Evolutionary conservation across 2,329 filamentous ascomycete species (phyloP), one percentile per base, ranked within the genome.

Genomic region (Aspergillus glaucus): DNA sequence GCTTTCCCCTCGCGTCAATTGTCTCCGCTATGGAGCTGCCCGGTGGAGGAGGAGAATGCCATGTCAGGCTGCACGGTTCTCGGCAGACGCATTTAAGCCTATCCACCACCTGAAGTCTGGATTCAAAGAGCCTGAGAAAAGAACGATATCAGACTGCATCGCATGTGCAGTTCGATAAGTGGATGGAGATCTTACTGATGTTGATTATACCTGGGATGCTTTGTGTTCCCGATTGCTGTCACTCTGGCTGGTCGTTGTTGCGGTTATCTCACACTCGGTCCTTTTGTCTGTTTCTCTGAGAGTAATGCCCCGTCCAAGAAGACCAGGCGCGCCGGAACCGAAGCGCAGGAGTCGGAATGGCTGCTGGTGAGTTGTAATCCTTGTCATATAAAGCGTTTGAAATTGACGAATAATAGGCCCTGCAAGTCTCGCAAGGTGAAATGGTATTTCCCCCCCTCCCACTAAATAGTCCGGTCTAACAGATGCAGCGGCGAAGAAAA

Each of bases 361-460:
- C 43, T 87, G 84, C 65, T 86, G 83, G 83, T 84, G 68, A 68
- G 73, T 58, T 21, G n/a, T 24, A 28, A 26, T 28, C 12, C n/a
- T 43, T 17, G 12, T 43, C 12, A 15, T 26, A n/a, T 26, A n/a
- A 8, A 8, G 15, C 10, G 8, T 4, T n/a, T n/a, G 17, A 21
- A 26, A 14, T 36, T 17, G 41, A 45, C 37, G 22, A 22, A 5
- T 47, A 22, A 9, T 52, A 88, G 86, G 85, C 86, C 85, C 10
- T 91, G 87, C 73, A 91, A 91, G 72, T 79, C 79, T 54, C 79
- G 86, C 52, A 92, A 87, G 67, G 80, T 87, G 54, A 91, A 91
- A 74, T 92, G 87, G 77, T 79, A 72, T 15, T 46, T 48, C 15
- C 45, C 43, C 15, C 15, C 22, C 22, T 12, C 9, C 1, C 10